Evolutionary conservation across 2,329 filamentous ascomycete genomes (phyloP).

Genomic region (Fusarium floridanum): DNA sequence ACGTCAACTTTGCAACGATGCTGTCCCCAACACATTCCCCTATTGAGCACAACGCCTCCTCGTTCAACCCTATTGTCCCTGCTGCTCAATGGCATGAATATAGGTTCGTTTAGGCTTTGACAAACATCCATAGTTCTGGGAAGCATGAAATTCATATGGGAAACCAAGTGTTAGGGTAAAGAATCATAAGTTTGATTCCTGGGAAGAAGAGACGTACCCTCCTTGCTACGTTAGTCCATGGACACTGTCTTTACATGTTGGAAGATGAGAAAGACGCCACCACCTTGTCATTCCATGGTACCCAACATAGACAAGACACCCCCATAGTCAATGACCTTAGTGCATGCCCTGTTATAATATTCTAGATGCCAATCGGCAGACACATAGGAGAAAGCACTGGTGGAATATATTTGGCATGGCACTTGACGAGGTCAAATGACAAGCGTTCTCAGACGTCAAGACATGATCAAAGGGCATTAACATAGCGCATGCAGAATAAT

Average conservation of each 20-base stretch:
- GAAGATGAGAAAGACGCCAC: neutral
- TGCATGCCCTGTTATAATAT: neutral
- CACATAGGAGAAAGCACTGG: too few relatives aligned
- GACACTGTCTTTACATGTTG: neutral
- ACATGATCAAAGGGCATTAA: neutral
- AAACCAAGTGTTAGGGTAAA: neutral
- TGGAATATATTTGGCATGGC: neutral
- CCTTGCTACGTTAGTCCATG: neutral
- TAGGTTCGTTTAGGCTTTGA: neutral
- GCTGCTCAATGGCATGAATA: neutral
- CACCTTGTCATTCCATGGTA: neutral
- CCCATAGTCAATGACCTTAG: too few relatives aligned
- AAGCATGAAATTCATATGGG: neutral
- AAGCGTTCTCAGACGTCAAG: neutral
- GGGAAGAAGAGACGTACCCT: neutral
- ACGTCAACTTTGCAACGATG: neutral
- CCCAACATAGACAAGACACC: too few relatives aligned
- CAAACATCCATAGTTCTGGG: neutral
- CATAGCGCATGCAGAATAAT: neutral
- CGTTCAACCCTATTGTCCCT: neutral
- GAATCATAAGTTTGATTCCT: neutral
- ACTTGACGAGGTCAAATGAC: neutral
- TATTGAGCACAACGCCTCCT: neutral
- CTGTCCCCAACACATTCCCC: neutral
- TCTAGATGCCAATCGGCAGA: neutral